These are phyloP conservation scores for Ascochyta viciae-villosae DNA, from an alignment of 2,329 filamentous ascomycete species.

Conservation along the genomic window DNA sequence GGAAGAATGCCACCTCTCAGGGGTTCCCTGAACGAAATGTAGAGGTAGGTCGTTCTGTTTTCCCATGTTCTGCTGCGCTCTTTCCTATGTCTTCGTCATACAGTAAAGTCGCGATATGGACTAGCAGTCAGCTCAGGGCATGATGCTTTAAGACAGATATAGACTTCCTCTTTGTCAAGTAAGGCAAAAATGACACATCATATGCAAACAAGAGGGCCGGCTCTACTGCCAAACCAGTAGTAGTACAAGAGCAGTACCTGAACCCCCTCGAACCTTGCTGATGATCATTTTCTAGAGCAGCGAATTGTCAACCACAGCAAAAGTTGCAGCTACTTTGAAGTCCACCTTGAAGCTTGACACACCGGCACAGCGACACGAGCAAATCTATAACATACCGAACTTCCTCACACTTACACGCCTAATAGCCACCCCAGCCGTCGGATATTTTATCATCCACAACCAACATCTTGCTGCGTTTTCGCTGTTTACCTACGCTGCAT, in stretches of 20 bases:
- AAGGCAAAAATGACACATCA: not conserved
- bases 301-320: conserved; percentile 22
- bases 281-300: conserved; percentile 7
- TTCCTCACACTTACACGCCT: conserved; percentile 88
- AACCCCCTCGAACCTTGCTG: not conserved
- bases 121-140: not conserved
- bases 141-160: not conserved
- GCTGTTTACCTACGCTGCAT: conserved; percentile 89
- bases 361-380: conserved; percentile 61
- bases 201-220: not conserved
- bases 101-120: not conserved
- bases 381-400: conserved; percentile 98
- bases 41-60: conserved; percentile 23
- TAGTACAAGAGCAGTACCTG: not conserved
- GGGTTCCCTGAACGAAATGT: conserved; percentile 2
- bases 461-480: conserved; percentile 79
- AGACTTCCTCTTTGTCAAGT: not conserved
- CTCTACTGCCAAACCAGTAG: not conserved
- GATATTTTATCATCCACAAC: conserved; percentile 86
- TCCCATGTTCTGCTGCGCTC: not conserved
- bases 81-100: not conserved
- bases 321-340: conserved; percentile 38
- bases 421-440: conserved; percentile 80
- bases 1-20: conserved; percentile 9
- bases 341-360: conserved; percentile 35